Percentiles rank a stretch among this genome's conserved stretches.
These are phyloP conservation scores for Aspergillus costaricaensis DNA, from an alignment of 2,329 filamentous ascomycete genomes.

Conservation along the genomic window DNA sequence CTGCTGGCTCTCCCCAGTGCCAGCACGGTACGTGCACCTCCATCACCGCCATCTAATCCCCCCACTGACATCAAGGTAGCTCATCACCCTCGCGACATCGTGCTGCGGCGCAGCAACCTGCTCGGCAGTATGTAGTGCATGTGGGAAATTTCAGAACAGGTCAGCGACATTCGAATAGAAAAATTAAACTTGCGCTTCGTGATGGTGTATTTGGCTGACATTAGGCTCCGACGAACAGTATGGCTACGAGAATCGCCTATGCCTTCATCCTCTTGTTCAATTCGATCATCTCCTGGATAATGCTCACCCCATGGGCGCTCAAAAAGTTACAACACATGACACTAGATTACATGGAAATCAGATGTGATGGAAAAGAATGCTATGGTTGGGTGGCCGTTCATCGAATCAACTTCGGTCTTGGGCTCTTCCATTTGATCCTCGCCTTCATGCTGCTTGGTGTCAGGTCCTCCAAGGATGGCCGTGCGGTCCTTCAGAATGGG, in stretches of 20 bases:
- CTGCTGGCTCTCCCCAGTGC: conserved; percentile 84
- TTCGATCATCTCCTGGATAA: conserved; percentile 96
- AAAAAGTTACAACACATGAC: conserved; percentile 91
- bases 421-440: conserved; percentile 86
- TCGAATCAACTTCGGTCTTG: conserved; percentile 95
- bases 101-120: conserved; percentile 97
- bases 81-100: conserved; percentile 77
- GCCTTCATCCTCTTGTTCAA: conserved; percentile 93
- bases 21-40: conserved; percentile 68
- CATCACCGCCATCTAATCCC: conserved; percentile 10
- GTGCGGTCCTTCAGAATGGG: conserved; percentile 91
- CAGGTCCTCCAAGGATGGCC: conserved; percentile 79
- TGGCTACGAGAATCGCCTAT: conserved; percentile 95
- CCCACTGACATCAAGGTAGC: conserved; percentile 47
- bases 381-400: conserved; percentile 96
- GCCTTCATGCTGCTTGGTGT: conserved; percentile 85
- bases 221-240: conserved; percentile 54
- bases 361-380: conserved; percentile 86
- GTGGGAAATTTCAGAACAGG: conserved; percentile 97
- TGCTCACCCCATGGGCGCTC: conserved; percentile 98
- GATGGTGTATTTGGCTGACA: conserved; percentile 25
- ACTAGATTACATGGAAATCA: conserved; percentile 93
- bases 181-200: neutral
- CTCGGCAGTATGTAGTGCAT: conserved; percentile 91
- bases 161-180: conserved; percentile 39